phyloP scores from a whole-genome alignment of 306 rosid species.

The Pterocarpus santalinus region DNA sequence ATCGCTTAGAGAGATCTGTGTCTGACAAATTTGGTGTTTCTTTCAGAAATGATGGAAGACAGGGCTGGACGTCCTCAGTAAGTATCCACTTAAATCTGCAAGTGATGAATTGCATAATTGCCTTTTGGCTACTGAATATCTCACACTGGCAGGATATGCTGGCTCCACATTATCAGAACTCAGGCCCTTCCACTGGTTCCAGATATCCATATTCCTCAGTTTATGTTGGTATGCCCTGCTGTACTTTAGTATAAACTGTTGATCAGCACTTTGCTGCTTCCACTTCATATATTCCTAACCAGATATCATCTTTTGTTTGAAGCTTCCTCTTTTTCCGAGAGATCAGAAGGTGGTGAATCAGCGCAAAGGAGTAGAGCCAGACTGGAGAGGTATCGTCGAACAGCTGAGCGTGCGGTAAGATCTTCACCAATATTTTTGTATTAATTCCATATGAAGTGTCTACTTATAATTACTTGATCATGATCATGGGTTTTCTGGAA shows the following conservation, averaged over 20 bases:
- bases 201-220: slow-evolving; percentile 64
- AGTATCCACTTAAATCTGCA: slow-evolving; percentile 46
- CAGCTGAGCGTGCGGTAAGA: slow-evolving; percentile 92
- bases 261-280: slow-evolving; percentile 37
- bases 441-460: slow-evolving; percentile 13
- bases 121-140: not conserved
- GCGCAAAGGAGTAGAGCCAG: slow-evolving; percentile 97
- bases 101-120: slow-evolving; percentile 41
- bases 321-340: slow-evolving; percentile 66
- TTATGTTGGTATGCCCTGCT: slow-evolving; percentile 64
- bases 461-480: slow-evolving; percentile 27
- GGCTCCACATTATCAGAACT: slow-evolving; percentile 60
- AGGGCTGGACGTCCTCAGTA: slow-evolving; percentile 70
- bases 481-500: slow-evolving; percentile 47
- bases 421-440: slow-evolving; percentile 33
- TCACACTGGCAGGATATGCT: slow-evolving; percentile 67
- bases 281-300: slow-evolving; percentile 42
- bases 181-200: slow-evolving; percentile 52
- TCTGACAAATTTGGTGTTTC: slow-evolving; percentile 76
- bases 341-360: slow-evolving; percentile 83
- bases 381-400: slow-evolving; percentile 86
- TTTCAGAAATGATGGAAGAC: slow-evolving; percentile 68
- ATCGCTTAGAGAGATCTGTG: slow-evolving; percentile 81
- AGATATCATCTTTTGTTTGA: slow-evolving; percentile 35
- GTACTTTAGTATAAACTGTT: slow-evolving; percentile 35